phyloP scores from a whole-genome alignment of 2,329 filamentous ascomycete genomes.

The Aphanocladium album region DNA sequence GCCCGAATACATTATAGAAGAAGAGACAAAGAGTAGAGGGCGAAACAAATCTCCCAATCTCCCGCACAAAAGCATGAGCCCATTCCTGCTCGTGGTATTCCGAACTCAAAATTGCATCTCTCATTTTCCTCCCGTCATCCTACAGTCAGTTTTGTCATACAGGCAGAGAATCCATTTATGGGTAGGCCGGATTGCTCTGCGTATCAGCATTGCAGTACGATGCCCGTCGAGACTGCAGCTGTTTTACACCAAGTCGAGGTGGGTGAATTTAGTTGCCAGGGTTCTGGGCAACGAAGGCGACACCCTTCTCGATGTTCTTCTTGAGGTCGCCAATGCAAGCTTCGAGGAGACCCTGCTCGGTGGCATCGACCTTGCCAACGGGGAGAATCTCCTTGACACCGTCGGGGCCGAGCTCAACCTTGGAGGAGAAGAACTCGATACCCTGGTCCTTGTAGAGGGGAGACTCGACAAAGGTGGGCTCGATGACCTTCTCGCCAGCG shows the following conservation, averaged over 20 bases:
- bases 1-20: constrained; percentile 6
- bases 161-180: not conserved
- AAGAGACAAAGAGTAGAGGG: not conserved
- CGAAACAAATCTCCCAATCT: not conserved
- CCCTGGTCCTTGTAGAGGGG: constrained; percentile 98
- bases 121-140: constrained; percentile 9
- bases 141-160: constrained; percentile 11
- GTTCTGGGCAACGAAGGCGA: constrained; percentile 55
- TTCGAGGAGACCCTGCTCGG: constrained; percentile 87
- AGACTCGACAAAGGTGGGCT: constrained; percentile 96
- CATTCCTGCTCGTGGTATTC: constrained; percentile 11
- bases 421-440: constrained; percentile 93
- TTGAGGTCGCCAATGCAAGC: constrained; percentile 78
- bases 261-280: constrained; percentile 49
- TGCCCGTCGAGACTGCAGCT: not conserved
- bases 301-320: constrained; percentile 95
- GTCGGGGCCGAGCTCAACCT: constrained; percentile 91
- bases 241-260: not conserved
- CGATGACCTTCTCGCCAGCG: constrained; percentile 89
- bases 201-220: not conserved
- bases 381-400: constrained; percentile 92
- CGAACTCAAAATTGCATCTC: constrained; percentile 7
- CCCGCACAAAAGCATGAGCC: constrained; percentile 1
- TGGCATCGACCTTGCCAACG: constrained; percentile 75
- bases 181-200: not conserved